Evolutionary conservation across 1,284 basidiomycete genomes (phyloP), one percentile per base, ranked within the genome.

Genomic region (Anthracocystis walkeri): DNA sequence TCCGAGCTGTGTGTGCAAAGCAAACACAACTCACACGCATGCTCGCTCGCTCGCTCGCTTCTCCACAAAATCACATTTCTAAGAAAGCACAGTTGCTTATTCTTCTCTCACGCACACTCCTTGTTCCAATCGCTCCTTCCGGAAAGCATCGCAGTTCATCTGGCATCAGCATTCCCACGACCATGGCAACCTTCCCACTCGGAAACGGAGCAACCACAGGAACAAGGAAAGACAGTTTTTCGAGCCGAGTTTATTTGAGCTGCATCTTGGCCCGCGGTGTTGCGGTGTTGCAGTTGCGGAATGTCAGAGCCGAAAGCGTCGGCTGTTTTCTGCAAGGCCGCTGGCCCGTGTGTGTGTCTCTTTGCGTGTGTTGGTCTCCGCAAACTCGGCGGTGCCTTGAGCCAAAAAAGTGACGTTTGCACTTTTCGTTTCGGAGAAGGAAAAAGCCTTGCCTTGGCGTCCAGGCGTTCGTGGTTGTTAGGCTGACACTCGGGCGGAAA

Each of bases 1-100:
- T 48, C 44, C 55, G 55, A 57, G 55, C 55, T n/a, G 45, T 56
- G 10, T 21, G n/a, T n/a, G n/a, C n/a, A n/a, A n/a, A n/a, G n/a
- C n/a, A n/a, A n/a, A n/a, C n/a, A n/a, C n/a, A n/a, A n/a, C n/a
- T 20, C 51, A 12, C 33, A 35, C 33, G 12, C 35, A 38, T 12
- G 35, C 35, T 38, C 35, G 35, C 14, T 14, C 35, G 11, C 29
- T 4, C 8, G 14, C 14, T 16, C 35, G 35, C 35, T 40, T 31
- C 40, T 41, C 27, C 52, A 42, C 41, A 54, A 42, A 54, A 23
- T 54, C 41, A 56, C 51, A 52, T 6, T 25, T 35, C n/a, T n/a
- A 25, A 3, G n/a, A 10, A 21, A 23, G 42, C 42, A 33, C 48
- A 29, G 46, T 6, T 14, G 18, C 10, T 31, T 18, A 7, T 12